phyloP scores from a whole-genome alignment of 1,139 yeast genomes.

The Blastobotrys raffinosifermentans region DNA sequence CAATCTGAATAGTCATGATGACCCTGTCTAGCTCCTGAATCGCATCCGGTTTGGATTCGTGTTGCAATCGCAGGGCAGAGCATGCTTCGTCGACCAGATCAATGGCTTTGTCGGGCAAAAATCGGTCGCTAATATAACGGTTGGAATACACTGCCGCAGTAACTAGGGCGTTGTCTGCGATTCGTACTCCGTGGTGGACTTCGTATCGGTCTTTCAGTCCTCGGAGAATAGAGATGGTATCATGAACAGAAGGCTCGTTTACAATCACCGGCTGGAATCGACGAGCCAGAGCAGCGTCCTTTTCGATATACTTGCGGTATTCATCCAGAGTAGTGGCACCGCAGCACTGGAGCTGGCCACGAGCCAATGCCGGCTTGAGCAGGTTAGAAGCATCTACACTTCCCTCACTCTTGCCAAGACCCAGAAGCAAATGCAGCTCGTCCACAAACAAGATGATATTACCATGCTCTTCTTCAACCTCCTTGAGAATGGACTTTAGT shows the following conservation, averaged over 20 bases:
- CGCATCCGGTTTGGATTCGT: conserved; percentile 94
- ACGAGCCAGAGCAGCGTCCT: conserved; percentile 87
- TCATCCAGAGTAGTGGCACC: conserved; percentile 95
- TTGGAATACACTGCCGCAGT: conserved; percentile 90
- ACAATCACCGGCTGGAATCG: conserved; percentile 86
- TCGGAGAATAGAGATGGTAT: conserved; percentile 84
- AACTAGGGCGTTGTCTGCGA: conserved; percentile 86
- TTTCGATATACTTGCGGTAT: conserved; percentile 79
- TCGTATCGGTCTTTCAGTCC: conserved; percentile 93
- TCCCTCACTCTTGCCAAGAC: conserved; percentile 93
- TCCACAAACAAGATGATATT: conserved; percentile 80
- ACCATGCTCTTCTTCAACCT: conserved; percentile 78
- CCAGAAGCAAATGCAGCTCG: conserved; percentile 85
- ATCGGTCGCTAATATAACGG: conserved; percentile 86
- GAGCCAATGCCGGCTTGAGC: conserved; percentile 87
- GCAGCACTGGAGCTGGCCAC: conserved; percentile 89
- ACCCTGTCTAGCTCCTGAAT: conserved; percentile 83
- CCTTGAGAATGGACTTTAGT: conserved; percentile 74
- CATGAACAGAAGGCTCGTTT: conserved; percentile 88
- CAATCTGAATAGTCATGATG: conserved; percentile 92
- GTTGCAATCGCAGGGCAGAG: conserved; percentile 87
- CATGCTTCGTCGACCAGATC: conserved; percentile 97
- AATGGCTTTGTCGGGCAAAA: conserved; percentile 91
- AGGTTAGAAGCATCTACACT: conserved; percentile 93
- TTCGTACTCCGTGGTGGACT: conserved; percentile 97